Percentiles rank a stretch among this genome's conserved stretches.
These are phyloP conservation scores for Globisporangium rhizosaccharum DNA, from an alignment of 352 stramenopile genomes.

Conservation along the genomic window DNA sequence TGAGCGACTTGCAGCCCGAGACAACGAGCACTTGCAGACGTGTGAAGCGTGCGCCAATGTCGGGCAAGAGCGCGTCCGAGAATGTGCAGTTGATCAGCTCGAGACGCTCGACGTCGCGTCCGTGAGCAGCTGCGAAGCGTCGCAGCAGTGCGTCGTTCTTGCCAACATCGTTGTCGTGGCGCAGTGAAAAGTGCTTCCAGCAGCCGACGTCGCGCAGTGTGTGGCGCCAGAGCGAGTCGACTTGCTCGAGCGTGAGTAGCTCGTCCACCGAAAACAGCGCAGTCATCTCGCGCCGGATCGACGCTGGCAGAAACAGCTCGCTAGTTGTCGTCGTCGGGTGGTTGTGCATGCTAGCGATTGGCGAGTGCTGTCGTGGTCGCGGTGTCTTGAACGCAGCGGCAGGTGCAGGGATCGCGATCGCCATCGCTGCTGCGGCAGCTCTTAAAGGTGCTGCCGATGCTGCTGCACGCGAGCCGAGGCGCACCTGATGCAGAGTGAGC, in stretches of 20 bases:
- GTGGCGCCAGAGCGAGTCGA: constrained; percentile 28
- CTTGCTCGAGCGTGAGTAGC: constrained; percentile 43
- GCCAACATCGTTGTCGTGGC: constrained; percentile 26
- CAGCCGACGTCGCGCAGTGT: constrained; percentile 20
- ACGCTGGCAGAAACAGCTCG: constrained; percentile 20
- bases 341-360: neutral
- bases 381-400: neutral
- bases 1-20: constrained; percentile 49
- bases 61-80: constrained; percentile 22
- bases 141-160: constrained; percentile 22
- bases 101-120: constrained; percentile 27
- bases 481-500: neutral
- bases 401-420: neutral
- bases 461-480: neutral
- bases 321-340: neutral
- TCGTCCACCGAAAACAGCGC: constrained; percentile 47
- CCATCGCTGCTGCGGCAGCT: neutral
- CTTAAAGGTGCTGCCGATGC: neutral
- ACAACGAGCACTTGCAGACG: constrained; percentile 39
- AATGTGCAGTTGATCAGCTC: constrained; percentile 48
- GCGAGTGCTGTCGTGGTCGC: neutral
- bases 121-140: constrained; percentile 31
- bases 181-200: constrained; percentile 30
- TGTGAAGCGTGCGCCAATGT: constrained; percentile 26
- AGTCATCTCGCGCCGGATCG: constrained; percentile 34